These are phyloP conservation scores for Rhizopogon parksii DNA, from an alignment of 1,284 basidiomycete genomes.

Conservation along the genomic window DNA sequence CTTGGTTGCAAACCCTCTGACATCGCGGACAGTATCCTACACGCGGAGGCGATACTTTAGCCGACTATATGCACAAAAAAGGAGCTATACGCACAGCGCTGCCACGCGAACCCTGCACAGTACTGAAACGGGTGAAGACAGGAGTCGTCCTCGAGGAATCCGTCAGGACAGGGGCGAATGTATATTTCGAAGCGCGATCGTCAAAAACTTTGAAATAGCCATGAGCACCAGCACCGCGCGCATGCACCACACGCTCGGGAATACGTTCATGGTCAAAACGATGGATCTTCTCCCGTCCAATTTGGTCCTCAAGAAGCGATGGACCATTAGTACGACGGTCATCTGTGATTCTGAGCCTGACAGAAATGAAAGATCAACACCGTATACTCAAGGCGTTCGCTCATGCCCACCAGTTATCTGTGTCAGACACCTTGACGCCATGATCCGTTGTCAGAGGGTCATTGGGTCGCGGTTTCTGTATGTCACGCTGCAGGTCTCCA, in stretches of 20 bases:
- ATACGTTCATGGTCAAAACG: slow-evolving; percentile 83
- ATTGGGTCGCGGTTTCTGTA: slow-evolving; percentile 30
- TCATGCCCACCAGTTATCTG: slow-evolving; percentile 55
- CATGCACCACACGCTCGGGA: slow-evolving; percentile 73
- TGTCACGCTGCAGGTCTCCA: slow-evolving; percentile 39
- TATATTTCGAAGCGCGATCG: slow-evolving; percentile 55
- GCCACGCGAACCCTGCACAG: slow-evolving; percentile 71
- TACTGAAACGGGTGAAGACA: slow-evolving; percentile 76
- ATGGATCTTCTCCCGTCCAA: slow-evolving; percentile 65
- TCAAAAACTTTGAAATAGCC: slow-evolving; percentile 75
- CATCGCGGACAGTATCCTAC: slow-evolving; percentile 75
- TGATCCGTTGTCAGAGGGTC: slow-evolving; percentile 54
- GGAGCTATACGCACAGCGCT: slow-evolving; percentile 45
- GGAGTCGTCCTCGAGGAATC: slow-evolving; percentile 67
- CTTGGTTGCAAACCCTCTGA: slow-evolving; percentile 77
- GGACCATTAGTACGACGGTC: slow-evolving; percentile 43
- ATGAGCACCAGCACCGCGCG: slow-evolving; percentile 75
- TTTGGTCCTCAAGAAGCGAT: slow-evolving; percentile 59
- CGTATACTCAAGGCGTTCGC: neutral
- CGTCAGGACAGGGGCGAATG: slow-evolving; percentile 62
- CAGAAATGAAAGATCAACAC: neutral
- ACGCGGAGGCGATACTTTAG: neutral
- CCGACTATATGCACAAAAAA: neutral
- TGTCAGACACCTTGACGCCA: slow-evolving; percentile 52
- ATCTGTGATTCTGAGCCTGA: slow-evolving; percentile 48